Evolutionary conservation across 2,329 filamentous ascomycete genomes (phyloP), one percentile per base, ranked within the genome.

Genomic region (Scedosporium minutisporum): DNA sequence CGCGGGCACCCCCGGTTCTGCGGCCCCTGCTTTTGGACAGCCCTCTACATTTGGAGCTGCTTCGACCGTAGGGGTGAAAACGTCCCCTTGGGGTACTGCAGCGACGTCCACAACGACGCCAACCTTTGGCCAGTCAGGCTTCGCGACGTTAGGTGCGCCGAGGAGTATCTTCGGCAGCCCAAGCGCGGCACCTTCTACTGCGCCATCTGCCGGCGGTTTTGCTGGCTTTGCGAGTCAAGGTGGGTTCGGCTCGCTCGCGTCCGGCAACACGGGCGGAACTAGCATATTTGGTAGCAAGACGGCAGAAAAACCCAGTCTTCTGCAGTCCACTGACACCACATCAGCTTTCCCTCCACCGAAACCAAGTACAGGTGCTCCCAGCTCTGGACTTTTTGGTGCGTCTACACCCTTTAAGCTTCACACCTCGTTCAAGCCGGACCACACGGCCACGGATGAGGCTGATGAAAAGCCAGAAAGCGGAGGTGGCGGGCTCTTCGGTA

Each of bases 381-480:
- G 70, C 18, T 55, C 55, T 63, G 68, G 63, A 60, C 71, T 65
- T 6, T 81, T 84, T 68, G 80, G 78, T 27, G 6, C 60, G 18
- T 79, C 79, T n/a, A 74, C 77, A 16, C 80, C 83, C 0, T 91
- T 91, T 74, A 87, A 88, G 67, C 77, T 91, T 16, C 81, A 82
- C 46, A 87, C 84, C 33, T 86, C 83, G 1, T 91, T 91, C 75
- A 85, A 86, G 68, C 79, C 80, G 7, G 87, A 90, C 66, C 80
- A 82, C 5, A 79, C 80, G 55, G 78, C 82, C 1, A 85, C 84
- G 63, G 85, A 84, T 64, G 81, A 88, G 25, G 84, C 87, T 63
- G 74, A 80, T 42, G 78, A 81, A 7, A 82, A 82, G 65, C 75
- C 81, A 16, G 71, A 72, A 23, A 71, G 72, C n/a, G 67, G 71